phyloP scores from a whole-genome alignment of 805 yeast genomes.

The Candida rishiriensis region DNA sequence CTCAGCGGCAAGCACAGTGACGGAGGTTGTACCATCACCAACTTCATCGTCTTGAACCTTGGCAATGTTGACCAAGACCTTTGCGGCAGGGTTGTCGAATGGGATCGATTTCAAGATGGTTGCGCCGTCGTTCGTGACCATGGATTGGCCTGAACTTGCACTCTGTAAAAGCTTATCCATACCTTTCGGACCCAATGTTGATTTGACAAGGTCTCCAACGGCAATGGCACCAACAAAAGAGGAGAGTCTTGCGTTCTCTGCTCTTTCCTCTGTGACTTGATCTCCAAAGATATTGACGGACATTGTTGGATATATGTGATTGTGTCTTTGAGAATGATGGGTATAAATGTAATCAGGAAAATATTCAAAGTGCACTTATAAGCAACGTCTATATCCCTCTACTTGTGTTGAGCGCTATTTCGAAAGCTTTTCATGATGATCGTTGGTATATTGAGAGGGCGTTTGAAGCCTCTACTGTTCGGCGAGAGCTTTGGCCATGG shows the following conservation, averaged over 20 bases:
- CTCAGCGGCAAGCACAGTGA: slow-evolving; percentile 87
- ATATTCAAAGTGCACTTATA: too few species aligned
- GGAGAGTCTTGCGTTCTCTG: slow-evolving; percentile 95
- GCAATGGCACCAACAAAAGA: slow-evolving; percentile 99
- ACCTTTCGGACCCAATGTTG: slow-evolving; percentile 96
- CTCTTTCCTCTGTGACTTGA: slow-evolving; percentile 96
- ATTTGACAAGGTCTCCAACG: slow-evolving; percentile 93
- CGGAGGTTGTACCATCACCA: slow-evolving; percentile 98
- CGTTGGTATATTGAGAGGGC: too few species aligned
- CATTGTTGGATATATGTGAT: slow-evolving; percentile 27
- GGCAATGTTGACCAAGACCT: slow-evolving; percentile 88
- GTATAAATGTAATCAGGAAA: too few species aligned
- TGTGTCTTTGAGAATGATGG: too few species aligned
- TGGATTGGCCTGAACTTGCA: slow-evolving; percentile 68
- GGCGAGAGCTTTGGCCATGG: too few species aligned
- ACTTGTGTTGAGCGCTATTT: too few species aligned
- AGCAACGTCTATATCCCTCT: too few species aligned
- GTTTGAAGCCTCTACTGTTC: too few species aligned
- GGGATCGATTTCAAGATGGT: slow-evolving; percentile 93
- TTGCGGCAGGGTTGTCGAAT: slow-evolving; percentile 95
- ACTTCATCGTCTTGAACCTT: slow-evolving; percentile 98
- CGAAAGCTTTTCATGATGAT: too few species aligned
- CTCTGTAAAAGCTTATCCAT: slow-evolving; percentile 95
- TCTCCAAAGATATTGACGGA: slow-evolving; percentile 94
- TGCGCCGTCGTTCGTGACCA: slow-evolving; percentile 98